Evolutionary conservation across 1,284 basidiomycete genomes (phyloP), one percentile per base, ranked within the genome.

Genomic region (Microbotryum silenes-acaulis): DNA sequence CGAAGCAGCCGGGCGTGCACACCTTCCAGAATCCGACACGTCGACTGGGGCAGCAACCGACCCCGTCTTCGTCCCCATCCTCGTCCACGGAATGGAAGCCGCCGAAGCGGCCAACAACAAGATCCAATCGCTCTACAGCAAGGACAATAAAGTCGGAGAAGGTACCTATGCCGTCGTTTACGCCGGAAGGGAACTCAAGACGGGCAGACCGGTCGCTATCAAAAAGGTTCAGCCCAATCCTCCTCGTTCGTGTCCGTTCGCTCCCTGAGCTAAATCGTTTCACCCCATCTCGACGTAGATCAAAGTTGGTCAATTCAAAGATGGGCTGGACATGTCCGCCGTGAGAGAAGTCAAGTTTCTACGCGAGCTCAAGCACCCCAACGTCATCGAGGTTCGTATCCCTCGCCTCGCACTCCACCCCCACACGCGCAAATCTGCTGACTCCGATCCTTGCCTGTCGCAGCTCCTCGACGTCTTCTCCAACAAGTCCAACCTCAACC

Each of bases 151-250:
- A 61, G 61, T 63, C 50, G 94, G 94, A 73, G 94, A 98, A 77
- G 96, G 94, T 77, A 88, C 92, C 20, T 98, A 96, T 76, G 94
- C 94, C 61, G 91, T 96, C 59, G 96, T 99, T 2, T 98, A 94
- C 76, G 68, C 65, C 87, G 87, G 86, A 29, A 79, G 82, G 63
- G 86, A 92, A 70, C 78, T 82, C 21, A 78, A 83, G 1, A 88
- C 86, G 1, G 82, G 82, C 16, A 77, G 84, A 18, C 87, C 88
- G 76, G 84, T 97, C 6, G 96, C 96, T 57, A 97, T 98, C 74
- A 98, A 98, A 80, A 98, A 98, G 71, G 75, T 75, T 51, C 72
- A 76, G 70, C n/a, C 14, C 21, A 4, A 47, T 18, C 21, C 2
- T 47, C 50, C 20, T 51, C 29, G 31, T 16, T 20, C 29, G 27